A percentile compares a stretch with the other conserved stretches of the same genome.
These are phyloP conservation scores for Oryza meyeriana DNA, from an alignment of 176 grass and related monocot species.

Conservation along the genomic window DNA sequence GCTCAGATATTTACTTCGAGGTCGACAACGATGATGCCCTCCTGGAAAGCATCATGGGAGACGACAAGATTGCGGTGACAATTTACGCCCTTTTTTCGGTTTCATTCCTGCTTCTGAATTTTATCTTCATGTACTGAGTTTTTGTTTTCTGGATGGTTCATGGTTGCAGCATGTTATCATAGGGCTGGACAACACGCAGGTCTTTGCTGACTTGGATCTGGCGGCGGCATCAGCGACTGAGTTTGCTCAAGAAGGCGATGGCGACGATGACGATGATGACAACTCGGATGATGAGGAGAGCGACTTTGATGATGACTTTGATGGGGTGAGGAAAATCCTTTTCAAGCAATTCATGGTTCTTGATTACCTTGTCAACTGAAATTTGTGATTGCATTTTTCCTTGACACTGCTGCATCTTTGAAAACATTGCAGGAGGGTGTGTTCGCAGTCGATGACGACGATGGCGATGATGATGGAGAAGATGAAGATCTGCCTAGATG, in stretches of 20 bases:
- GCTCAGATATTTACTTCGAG: conserved; percentile 96
- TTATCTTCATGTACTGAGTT: not conserved
- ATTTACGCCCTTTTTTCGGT: conserved; percentile 24
- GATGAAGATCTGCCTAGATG: conserved; percentile 50
- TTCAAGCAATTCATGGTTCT: not conserved
- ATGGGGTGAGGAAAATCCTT: conserved; percentile 43
- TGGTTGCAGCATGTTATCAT: conserved; percentile 81
- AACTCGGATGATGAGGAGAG: conserved; percentile 52
- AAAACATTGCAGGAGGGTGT: conserved; percentile 50
- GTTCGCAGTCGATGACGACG: conserved; percentile 47
- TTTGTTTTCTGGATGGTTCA: not conserved
- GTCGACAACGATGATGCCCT: conserved; percentile 68
- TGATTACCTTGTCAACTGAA: not conserved
- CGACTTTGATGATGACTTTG: conserved; percentile 57
- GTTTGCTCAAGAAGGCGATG: conserved; percentile 48
- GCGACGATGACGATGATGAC: conserved; percentile 30
- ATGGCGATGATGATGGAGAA: conserved; percentile 27
- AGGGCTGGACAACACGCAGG: conserved; percentile 75
- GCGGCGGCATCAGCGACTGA: conserved; percentile 20
- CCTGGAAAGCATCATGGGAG: conserved; percentile 60
- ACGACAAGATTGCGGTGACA: conserved; percentile 74
- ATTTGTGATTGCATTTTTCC: not conserved
- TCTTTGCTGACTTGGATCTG: conserved; percentile 69
- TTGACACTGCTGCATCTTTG: conserved; percentile 9
- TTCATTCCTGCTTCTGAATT: not conserved